A percentile compares a stretch with the other conserved stretches of the same genome.
These are phyloP conservation scores for Cynanchum wilfordii DNA, from an alignment of 257 asterid genomes.

Conservation along the genomic window DNA sequence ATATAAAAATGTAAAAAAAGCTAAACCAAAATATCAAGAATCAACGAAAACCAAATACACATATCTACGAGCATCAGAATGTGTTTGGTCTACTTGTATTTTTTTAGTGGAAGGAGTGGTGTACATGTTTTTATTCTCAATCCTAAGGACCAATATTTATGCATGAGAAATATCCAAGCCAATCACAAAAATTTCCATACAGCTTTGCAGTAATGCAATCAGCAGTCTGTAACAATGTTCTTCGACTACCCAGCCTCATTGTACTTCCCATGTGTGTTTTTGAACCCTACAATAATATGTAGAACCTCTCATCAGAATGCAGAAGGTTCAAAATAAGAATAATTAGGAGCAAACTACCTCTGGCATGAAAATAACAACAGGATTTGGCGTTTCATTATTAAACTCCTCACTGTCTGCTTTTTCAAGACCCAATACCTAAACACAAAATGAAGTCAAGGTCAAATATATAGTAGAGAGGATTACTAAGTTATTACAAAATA, in stretches of 20 bases:
- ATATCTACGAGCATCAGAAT: background rate
- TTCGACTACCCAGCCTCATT: slow-evolving; percentile 94
- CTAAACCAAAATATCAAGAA: background rate
- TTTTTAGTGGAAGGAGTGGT: background rate
- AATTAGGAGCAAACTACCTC: slow-evolving; percentile 49
- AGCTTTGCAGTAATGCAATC: slow-evolving; percentile 86
- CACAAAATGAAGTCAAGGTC: slow-evolving; percentile 2
- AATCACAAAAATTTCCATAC: slow-evolving; percentile 35
- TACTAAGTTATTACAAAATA: background rate
- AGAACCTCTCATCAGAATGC: slow-evolving; percentile 9
- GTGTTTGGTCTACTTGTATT: background rate
- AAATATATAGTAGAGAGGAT: background rate
- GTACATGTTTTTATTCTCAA: background rate
- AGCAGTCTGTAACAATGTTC: slow-evolving; percentile 71
- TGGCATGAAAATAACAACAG: slow-evolving; percentile 94
- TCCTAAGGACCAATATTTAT: background rate
- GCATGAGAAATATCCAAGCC: slow-evolving; percentile 1
- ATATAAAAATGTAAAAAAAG: background rate
- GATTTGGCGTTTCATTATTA: slow-evolving; percentile 57
- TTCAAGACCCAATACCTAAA: slow-evolving; percentile 67
- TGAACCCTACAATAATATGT: slow-evolving; percentile 52
- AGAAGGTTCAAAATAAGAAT: slow-evolving; percentile 8
- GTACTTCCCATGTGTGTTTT: slow-evolving; percentile 98
- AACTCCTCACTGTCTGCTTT: slow-evolving; percentile 85
- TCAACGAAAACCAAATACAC: background rate